Conservation (phyloP, 129 eudicot species). For the Centaurea solstitialis region DNA sequence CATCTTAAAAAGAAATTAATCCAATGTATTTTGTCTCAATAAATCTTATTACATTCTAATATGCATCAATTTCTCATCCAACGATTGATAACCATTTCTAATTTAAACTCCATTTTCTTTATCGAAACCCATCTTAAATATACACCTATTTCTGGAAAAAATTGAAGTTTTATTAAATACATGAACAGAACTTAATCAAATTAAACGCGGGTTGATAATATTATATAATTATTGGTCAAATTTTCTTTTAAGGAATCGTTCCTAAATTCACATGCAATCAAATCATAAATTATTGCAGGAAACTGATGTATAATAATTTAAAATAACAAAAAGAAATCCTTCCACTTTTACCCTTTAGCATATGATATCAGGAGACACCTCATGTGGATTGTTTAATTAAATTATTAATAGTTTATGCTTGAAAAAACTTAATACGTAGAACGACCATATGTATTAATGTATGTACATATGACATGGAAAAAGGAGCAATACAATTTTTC, state of each 20-base stretch:
- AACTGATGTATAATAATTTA: neutral
- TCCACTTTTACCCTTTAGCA: slow-evolving; percentile 21
- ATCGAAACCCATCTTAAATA: too few species aligned
- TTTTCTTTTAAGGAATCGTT: slow-evolving; percentile 5
- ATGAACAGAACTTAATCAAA: neutral
- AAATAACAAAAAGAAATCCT: neutral
- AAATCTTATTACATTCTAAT: too few species aligned
- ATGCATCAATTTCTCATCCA: too few species aligned
- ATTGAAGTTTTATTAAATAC: neutral
- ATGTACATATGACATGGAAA: too few species aligned
- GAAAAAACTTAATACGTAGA: neutral
- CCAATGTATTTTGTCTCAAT: too few species aligned
- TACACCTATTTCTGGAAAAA: too few species aligned
- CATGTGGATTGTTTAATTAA: slow-evolving; percentile 22
- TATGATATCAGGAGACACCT: slow-evolving; percentile 16
- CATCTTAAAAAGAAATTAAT: too few species aligned
- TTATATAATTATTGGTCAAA: slow-evolving; percentile 3
- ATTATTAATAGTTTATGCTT: neutral
- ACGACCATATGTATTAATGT: neutral
- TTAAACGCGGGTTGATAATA: neutral
- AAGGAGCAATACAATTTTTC: too few species aligned
- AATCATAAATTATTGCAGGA: slow-evolving; percentile 2
- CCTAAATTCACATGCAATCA: slow-evolving; percentile 15
- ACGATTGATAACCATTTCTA: too few species aligned
- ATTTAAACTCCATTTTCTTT: too few species aligned